These are phyloP conservation scores for Kwoniella pini DNA, from an alignment of 768 basidiomycete species.

Conservation along the genomic window DNA sequence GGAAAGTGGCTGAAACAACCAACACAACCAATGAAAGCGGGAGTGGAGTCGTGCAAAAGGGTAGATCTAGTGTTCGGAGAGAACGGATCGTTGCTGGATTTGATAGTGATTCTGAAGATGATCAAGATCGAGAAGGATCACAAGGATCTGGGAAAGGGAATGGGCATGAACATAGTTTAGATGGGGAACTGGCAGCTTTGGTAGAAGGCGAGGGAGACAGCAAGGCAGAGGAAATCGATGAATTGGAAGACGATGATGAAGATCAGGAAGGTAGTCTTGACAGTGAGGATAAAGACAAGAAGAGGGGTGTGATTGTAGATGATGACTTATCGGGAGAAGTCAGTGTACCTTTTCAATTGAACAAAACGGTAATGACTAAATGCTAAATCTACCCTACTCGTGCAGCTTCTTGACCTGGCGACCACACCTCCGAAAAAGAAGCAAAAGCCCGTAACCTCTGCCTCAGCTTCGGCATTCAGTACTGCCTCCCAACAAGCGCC, in stretches of 20 bases:
- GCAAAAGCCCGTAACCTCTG: slow-evolving; percentile 4
- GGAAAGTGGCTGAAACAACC: slow-evolving; percentile 11
- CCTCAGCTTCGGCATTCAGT: not conserved
- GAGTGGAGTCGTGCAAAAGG: slow-evolving; percentile 18
- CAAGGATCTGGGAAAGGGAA: slow-evolving; percentile 7
- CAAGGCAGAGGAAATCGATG: slow-evolving; percentile 28
- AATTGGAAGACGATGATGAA: slow-evolving; percentile 29
- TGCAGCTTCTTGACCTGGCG: slow-evolving; percentile 33
- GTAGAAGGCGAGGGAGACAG: not conserved
- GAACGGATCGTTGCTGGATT: slow-evolving; percentile 30
- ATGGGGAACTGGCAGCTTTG: slow-evolving; percentile 16
- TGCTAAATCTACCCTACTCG: too few species aligned
- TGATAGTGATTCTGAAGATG: slow-evolving; percentile 28
- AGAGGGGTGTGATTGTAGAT: slow-evolving; percentile 15
- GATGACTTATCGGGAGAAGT: slow-evolving; percentile 40
- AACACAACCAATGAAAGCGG: not conserved
- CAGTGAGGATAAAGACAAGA: slow-evolving; percentile 11
- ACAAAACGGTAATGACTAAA: too few species aligned
- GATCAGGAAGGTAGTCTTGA: slow-evolving; percentile 7
- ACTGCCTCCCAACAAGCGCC: not conserved
- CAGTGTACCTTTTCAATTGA: slow-evolving; percentile 16
- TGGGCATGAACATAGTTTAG: not conserved
- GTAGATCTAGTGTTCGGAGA: slow-evolving; percentile 11
- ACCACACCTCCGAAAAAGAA: slow-evolving; percentile 39
- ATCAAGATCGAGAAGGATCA: not conserved